Percentiles rank a stretch among this genome's conserved stretches.
These are phyloP conservation scores for Polychaeton citri DNA, from an alignment of 2,329 filamentous ascomycete species.

Conservation along the genomic window DNA sequence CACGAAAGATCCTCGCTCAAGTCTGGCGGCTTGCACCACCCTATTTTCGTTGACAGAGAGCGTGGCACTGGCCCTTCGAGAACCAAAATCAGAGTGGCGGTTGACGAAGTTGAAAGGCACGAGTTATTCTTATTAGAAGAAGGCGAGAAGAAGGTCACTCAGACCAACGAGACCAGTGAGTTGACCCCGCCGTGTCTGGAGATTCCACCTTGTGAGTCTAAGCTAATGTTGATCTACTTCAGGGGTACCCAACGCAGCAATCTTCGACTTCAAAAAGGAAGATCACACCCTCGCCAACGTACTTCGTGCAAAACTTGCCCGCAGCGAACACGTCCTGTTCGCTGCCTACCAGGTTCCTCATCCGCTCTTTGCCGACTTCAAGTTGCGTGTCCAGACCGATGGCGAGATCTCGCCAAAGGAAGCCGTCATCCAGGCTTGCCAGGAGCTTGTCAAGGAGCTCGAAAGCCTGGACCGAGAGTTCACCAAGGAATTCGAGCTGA, in stretches of 20 bases:
- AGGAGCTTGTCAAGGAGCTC: conserved; percentile 69
- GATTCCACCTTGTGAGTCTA: conserved; percentile 1
- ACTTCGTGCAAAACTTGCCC: conserved; percentile 71
- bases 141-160: conserved; percentile 86
- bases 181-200: conserved; percentile 6
- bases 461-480: conserved; percentile 74
- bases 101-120: conserved; percentile 48
- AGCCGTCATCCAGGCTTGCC: conserved; percentile 66
- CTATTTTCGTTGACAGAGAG: conserved; percentile 3
- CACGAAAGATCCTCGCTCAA: neutral
- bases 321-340: conserved; percentile 73
- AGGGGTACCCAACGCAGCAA: conserved; percentile 89
- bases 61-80: conserved; percentile 1
- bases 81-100: conserved; percentile 8
- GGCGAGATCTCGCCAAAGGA: conserved; percentile 80
- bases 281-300: conserved; percentile 93
- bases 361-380: conserved; percentile 36
- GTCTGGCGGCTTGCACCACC: neutral
- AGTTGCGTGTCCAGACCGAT: conserved; percentile 82
- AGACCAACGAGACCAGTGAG: conserved; percentile 79
- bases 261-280: conserved; percentile 93
- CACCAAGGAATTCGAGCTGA: conserved; percentile 79
- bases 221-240: conserved; percentile 1
- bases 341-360: conserved; percentile 68
- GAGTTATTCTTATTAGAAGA: conserved; percentile 81